A percentile compares a stretch with the other conserved stretches of the same genome.
Conservation (phyloP, 2,329 filamentous ascomycete genomes). For the Helotiales sp. region DNA sequence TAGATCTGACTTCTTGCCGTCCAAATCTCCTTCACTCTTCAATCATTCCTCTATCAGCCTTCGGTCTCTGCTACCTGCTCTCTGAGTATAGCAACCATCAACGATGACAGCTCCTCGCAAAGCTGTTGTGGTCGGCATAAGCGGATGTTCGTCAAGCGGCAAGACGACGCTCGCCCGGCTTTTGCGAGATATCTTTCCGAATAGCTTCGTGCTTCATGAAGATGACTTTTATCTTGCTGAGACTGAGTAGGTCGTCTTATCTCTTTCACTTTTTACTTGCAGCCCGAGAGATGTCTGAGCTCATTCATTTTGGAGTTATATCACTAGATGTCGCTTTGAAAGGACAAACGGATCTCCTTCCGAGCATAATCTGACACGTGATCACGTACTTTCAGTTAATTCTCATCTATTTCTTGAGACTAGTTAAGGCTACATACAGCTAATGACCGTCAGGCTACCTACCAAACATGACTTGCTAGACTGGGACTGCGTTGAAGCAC, state of each 20-base stretch:
- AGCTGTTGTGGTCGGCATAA: conserved; percentile 75
- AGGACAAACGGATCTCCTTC: not conserved
- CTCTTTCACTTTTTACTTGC: no score
- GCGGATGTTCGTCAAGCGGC: conserved; percentile 88
- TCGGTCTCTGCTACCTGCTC: not conserved
- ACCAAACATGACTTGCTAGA: conserved; percentile 70
- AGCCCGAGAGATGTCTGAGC: no score
- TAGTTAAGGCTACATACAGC: not conserved
- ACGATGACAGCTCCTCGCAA: conserved; percentile 32
- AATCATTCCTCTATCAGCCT: not conserved
- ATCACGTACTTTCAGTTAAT: not conserved
- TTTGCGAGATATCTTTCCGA: conserved; percentile 79
- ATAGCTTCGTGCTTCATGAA: conserved; percentile 84
- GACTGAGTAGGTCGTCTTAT: conserved; percentile 58
- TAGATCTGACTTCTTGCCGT: not conserved
- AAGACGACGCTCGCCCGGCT: conserved; percentile 93
- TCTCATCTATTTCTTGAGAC: no score
- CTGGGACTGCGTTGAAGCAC: conserved; percentile 87
- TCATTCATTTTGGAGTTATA: not conserved
- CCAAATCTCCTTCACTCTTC: not conserved
- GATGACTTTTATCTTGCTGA: conserved; percentile 96
- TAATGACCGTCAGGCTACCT: conserved; percentile 53
- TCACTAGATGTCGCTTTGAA: not conserved
- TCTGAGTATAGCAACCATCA: not conserved
- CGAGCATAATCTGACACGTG: not conserved